A percentile compares a stretch with the other conserved stretches of the same genome.
These are phyloP conservation scores for Lojkania enalia DNA, from an alignment of 2,329 filamentous ascomycete genomes.

Conservation along the genomic window DNA sequence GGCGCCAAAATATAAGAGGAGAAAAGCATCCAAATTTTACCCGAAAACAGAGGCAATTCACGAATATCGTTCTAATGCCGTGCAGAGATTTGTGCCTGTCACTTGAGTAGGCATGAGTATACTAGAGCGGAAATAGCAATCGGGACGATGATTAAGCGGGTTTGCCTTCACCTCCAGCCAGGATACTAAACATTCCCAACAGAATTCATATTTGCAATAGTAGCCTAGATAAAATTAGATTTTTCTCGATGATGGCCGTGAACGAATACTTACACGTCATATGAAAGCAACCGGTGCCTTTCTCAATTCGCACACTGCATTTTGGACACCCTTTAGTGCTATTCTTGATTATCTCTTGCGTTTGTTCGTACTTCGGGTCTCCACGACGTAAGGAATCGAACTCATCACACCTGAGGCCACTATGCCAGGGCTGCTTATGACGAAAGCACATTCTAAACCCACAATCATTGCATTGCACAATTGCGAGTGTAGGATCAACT, in stretches of 20 bases:
- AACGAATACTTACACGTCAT: slow-evolving; percentile 1
- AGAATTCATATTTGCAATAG: slow-evolving; percentile 4
- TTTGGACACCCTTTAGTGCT: slow-evolving; percentile 4
- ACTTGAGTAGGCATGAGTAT: background rate
- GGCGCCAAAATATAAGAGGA: too few relatives aligned
- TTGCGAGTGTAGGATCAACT: background rate
- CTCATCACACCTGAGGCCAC: background rate
- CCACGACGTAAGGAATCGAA: slow-evolving; percentile 1
- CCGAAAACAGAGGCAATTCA: too few relatives aligned
- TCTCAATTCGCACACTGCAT: slow-evolving; percentile 3
- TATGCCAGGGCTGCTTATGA: slow-evolving; percentile 1
- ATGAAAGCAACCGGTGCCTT: slow-evolving; percentile 5
- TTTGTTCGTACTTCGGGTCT: slow-evolving; percentile 2
- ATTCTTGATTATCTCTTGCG: background rate
- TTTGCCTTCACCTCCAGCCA: background rate
- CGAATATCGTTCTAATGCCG: too few relatives aligned
- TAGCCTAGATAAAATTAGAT: background rate
- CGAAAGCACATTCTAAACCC: slow-evolving; percentile 1
- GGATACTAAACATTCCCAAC: slow-evolving; percentile 3
- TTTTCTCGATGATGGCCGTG: background rate
- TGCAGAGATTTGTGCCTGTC: background rate
- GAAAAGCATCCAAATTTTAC: too few relatives aligned
- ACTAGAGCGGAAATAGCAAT: slow-evolving; percentile 1
- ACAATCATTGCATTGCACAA: slow-evolving; percentile 3
- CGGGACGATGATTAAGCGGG: background rate